Evolutionary conservation across 2,329 filamentous ascomycete species (phyloP), one percentile per base, ranked within the genome.

Genomic region (Paraphoma sp.): DNA sequence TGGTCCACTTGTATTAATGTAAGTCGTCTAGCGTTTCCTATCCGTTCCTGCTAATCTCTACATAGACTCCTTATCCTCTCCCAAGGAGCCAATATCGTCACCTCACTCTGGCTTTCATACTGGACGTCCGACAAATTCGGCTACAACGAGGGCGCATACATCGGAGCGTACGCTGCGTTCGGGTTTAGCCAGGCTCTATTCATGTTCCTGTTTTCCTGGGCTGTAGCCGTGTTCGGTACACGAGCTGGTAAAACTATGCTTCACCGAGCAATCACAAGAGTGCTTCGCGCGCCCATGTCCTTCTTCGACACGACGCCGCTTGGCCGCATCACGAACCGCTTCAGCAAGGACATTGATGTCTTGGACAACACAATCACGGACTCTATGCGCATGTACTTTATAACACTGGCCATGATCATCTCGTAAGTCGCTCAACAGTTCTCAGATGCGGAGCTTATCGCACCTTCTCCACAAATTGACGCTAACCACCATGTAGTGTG

Each of bases 281-380:
- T 95, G 0, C 75, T 89, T 8, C 81, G 87, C 45, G 87, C 87
- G 3, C 87, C 87, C 1, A 89, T 89, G 92, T 90, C 91, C 4
- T 98, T 98, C 80, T 98, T 98, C 79, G 95, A 99, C 69, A 98
- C 95, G 0, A 98, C 95, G 0, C 95, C 95, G 0, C 84, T 98
- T 1, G 95, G 95, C 17, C 89, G 94, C 38, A 97, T 98, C 74
- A 97, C 93, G 18, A 98, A 98, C 75, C 91, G 95, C 14, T 98
- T 98, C 78, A 96, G 92, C 31, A 90, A 94, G 65, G 95, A 99
- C 70, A 91, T 98, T 41, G 92, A 97, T 70, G 92, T 95, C 54
- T 96, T 98, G 92, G 95, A 98, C 79, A 97, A 97, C 75, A 92
- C 88, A 55, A 80, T 97, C 43, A 90, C 90, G 0, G 94, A 97